phyloP scores from a whole-genome alignment of 331 rosid genomes.

The Ulmus americana region DNA sequence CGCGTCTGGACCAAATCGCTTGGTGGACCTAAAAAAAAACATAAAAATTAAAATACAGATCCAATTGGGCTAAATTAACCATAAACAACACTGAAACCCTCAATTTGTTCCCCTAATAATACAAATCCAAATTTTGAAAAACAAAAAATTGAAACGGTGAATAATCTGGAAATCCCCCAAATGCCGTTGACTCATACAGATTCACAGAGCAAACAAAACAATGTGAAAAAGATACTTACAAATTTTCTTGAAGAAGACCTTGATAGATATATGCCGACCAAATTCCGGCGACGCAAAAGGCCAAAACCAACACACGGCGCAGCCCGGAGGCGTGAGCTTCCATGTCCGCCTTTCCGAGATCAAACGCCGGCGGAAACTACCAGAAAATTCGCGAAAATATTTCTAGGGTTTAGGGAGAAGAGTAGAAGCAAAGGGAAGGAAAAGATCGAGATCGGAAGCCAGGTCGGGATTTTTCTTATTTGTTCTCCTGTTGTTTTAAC shows the following conservation, averaged over 20 bases:
- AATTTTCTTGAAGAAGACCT: slow-evolving; percentile 91
- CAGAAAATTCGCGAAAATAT: not conserved
- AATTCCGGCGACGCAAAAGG: slow-evolving; percentile 80
- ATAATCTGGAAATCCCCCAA: not conserved
- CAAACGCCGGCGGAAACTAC: slow-evolving; percentile 33
- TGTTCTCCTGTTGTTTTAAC: not conserved
- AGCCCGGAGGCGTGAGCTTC: slow-evolving; percentile 75
- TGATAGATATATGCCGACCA: slow-evolving; percentile 97
- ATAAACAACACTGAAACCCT: not conserved
- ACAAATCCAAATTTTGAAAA: not conserved
- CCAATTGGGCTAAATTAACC: not conserved
- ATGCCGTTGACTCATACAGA: not conserved
- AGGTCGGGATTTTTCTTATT: not conserved
- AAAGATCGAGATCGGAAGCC: not conserved
- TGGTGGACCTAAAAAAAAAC: slow-evolving; percentile 63
- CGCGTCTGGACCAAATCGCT: slow-evolving; percentile 71
- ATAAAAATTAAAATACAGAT: not conserved
- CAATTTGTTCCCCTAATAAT: not conserved
- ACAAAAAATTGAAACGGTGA: not conserved
- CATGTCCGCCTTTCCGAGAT: slow-evolving; percentile 32
- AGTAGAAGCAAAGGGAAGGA: not conserved
- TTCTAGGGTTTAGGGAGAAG: not conserved
- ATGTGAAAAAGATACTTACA: slow-evolving; percentile 36
- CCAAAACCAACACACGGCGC: slow-evolving; percentile 65
- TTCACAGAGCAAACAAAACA: not conserved